Base-by-base conservation (phyloP, 2,329 filamentous ascomycete species). In the Aspergillus pseudoviridinutans region DNA sequence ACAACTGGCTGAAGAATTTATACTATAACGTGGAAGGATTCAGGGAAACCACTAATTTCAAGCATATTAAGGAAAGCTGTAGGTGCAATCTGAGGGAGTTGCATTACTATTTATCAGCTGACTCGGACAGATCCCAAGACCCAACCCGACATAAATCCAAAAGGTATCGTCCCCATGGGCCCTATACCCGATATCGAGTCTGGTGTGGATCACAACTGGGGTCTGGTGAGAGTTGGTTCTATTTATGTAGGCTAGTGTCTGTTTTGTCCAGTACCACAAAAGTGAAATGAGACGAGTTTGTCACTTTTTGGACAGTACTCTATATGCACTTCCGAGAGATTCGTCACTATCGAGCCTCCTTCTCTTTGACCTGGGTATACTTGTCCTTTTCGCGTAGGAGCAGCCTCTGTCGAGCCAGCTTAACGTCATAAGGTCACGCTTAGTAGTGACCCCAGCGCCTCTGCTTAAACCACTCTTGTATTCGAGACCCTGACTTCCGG, bases 31-130 rank as follows among this genome's bases (percentile, higher is more conserved):
- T 82, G 1, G 64, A 72, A 20, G 83, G 79, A 0, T 85, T 84
- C 59, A 78, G 69, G 57, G 81, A 84, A 63, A 85, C 82, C 17
- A 88, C 86, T 0, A 76, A 88, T 60, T 88, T 88, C 61, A 80
- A 73, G 60, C 86, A 89, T 64, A 88, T 88, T 68, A 89, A 88
- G 71, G 86, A 89, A 68, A 87, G 86, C 44, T 61, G 77, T 76
- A 58, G 74, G 63, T 56, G 20, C 20, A 44, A 1, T 42, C 8
- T n/a, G 20, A 3, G 22, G 22, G 5, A 14, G 17, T 5, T 24
- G 14, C 29, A 29, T 29, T 52, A 9, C 8, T 7, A 3, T n/a
- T 9, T 10, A n/a, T 41, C 55, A 42, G 59, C 53, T 55, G 28
- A 53, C 27, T 32, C 17, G 4, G 1, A 25, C 27, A 79, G 73